Conservation (phyloP, 225 moss, liverwort and hornwort species). For the Pseudisothecium myosuroides region DNA sequence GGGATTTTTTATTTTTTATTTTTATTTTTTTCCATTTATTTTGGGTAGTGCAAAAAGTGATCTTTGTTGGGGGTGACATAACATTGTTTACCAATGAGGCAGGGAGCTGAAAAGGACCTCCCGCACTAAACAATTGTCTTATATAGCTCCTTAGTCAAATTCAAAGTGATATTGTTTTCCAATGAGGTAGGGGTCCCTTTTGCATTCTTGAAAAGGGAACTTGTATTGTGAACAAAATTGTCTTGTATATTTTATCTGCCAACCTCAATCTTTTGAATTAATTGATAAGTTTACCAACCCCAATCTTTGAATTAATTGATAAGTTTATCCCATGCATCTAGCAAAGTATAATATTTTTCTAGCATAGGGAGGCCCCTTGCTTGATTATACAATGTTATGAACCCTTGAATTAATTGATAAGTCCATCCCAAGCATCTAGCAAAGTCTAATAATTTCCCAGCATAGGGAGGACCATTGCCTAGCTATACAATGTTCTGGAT, state of each 20-base stretch:
- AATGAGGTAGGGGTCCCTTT: not conserved
- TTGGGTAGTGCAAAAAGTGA: not conserved
- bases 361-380: fast-evolving
- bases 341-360: fast-evolving
- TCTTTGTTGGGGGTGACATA: not conserved
- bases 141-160: fast-evolving
- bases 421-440: fast-evolving
- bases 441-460: fast-evolving
- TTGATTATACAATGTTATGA: not conserved
- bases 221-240: too few species aligned
- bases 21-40: too few species aligned
- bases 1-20: too few species aligned
- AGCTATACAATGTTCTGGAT: not conserved
- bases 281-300: too few species aligned
- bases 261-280: not conserved
- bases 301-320: not conserved
- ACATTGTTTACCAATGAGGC: not conserved
- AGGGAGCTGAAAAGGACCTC: too few species aligned
- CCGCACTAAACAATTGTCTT: too few species aligned
- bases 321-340: not conserved
- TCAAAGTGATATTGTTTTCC: too few species aligned
- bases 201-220: too few species aligned
- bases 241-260: too few species aligned
- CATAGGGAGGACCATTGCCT: not conserved
- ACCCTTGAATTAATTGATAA: not conserved